Conservation (phyloP, 2,329 filamentous ascomycete genomes). For the Colletotrichum karsti region DNA sequence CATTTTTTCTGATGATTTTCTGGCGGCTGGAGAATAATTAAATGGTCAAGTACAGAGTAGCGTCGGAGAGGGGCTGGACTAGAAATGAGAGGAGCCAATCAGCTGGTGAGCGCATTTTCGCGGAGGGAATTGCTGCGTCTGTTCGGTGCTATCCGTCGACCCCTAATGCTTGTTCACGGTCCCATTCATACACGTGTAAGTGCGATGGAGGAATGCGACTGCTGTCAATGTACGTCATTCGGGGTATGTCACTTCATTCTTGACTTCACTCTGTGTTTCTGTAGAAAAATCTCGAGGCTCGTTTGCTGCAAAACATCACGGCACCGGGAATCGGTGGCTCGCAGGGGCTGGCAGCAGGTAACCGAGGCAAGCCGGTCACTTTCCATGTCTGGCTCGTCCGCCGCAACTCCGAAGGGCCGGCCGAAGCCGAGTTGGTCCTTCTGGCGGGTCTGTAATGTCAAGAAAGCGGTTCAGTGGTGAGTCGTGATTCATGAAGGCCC, state of each 20-base stretch:
- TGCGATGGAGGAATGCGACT: not conserved
- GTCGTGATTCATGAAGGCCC: not conserved
- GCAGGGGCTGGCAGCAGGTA: not conserved
- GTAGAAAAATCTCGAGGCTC: not conserved
- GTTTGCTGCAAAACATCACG: not conserved
- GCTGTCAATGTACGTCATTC: not conserved
- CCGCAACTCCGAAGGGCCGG: slow-evolving; percentile 3
- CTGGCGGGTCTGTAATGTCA: slow-evolving; percentile 3
- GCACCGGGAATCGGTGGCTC: not conserved
- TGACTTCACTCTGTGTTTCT: not conserved
- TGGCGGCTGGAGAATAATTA: not conserved
- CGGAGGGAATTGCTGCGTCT: not conserved
- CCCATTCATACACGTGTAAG: not conserved
- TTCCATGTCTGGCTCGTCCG: not conserved
- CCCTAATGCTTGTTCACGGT: slow-evolving; percentile 21
- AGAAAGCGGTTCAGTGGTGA: not conserved
- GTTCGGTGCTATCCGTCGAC: slow-evolving; percentile 6
- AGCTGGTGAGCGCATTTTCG: not conserved
- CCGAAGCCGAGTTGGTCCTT: slow-evolving; percentile 2
- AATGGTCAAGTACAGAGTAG: not conserved
- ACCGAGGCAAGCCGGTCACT: not conserved
- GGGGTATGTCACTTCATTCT: not conserved
- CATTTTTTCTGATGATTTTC: not conserved
- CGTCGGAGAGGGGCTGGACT: not conserved
- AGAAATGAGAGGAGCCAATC: not conserved